Evolutionary conservation across 2,329 filamentous ascomycete genomes (phyloP).

Genomic region (Elsinoe ampelina): DNA sequence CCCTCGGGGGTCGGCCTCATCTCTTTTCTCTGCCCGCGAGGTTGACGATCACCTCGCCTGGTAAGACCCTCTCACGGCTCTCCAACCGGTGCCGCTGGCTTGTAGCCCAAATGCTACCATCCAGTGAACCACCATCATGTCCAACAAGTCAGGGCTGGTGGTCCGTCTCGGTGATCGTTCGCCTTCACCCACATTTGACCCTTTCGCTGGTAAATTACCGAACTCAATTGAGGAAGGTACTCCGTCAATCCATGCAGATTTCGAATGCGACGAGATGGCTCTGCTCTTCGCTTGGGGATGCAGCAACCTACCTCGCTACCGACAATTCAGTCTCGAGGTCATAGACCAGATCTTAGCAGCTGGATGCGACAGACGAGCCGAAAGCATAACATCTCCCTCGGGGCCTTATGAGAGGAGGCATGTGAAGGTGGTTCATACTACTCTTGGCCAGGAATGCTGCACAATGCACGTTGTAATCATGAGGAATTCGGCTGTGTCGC

Average conservation of each 20-base stretch:
- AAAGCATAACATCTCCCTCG: too few relatives aligned
- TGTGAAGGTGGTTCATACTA: neutral
- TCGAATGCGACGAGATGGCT: neutral
- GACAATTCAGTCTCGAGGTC: slow-evolving; percentile 1
- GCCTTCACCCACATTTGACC: slow-evolving; percentile 1
- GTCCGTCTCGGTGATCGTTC: slow-evolving; percentile 4
- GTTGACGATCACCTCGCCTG: neutral
- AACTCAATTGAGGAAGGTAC: slow-evolving; percentile 2
- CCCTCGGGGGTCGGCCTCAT: neutral
- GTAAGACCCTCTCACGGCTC: slow-evolving; percentile 3
- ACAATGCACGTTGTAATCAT: too few relatives aligned
- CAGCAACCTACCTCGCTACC: slow-evolving; percentile 2
- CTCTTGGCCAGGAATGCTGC: too few relatives aligned
- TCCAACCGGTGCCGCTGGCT: neutral
- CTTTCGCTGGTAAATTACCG: slow-evolving; percentile 3
- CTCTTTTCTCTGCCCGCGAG: slow-evolving; percentile 2
- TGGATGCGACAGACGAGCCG: too few relatives aligned
- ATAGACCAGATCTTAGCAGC: neutral
- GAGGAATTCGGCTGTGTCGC: neutral
- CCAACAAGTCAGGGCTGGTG: neutral
- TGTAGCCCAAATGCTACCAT: neutral
- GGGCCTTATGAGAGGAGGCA: neutral
- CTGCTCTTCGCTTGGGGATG: slow-evolving; percentile 1
- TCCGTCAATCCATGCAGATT: neutral
- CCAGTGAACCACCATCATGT: neutral